Conservation (phyloP, 2,329 filamentous ascomycete genomes). For the Cordyceps cateniannulata region DNA sequence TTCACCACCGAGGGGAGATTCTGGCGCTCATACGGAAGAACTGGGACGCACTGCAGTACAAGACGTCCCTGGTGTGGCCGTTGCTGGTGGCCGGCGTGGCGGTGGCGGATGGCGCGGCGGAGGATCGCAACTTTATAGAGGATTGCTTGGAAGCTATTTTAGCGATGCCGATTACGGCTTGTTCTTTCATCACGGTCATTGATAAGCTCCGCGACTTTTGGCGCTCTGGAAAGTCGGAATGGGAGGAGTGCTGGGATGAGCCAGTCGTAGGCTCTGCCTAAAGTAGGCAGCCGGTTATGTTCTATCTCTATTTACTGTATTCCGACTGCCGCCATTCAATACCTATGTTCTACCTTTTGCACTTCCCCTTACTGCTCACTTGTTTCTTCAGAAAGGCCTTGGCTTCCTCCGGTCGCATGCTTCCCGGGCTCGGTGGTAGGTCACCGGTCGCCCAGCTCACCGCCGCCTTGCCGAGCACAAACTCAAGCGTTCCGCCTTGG, state of each 20-base stretch:
- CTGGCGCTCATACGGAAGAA: background rate
- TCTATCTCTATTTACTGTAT: background rate
- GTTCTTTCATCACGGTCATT: background rate
- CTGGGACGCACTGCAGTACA: background rate
- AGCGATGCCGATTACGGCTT: background rate
- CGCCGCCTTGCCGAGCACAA: slow-evolving; percentile 50
- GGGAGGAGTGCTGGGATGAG: slow-evolving; percentile 6
- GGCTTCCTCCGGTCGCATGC: slow-evolving; percentile 14
- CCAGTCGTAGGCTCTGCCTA: background rate
- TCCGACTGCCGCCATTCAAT: background rate
- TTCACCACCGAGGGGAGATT: background rate
- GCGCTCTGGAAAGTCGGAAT: background rate
- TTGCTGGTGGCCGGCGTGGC: background rate
- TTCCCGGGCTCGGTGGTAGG: slow-evolving; percentile 55
- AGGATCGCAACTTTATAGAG: background rate
- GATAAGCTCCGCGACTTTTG: slow-evolving; percentile 1
- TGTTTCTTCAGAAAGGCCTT: slow-evolving; percentile 12
- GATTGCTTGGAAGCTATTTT: background rate
- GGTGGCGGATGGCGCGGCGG: background rate
- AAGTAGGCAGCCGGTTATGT: background rate
- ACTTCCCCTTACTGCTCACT: background rate
- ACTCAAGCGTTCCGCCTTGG: slow-evolving; percentile 56
- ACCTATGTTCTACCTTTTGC: background rate
- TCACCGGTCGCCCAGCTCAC: slow-evolving; percentile 52
- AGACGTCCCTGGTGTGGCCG: background rate